Conservation (phyloP, 2,329 filamentous ascomycete species). For the Ophiostoma fasciatum region DNA sequence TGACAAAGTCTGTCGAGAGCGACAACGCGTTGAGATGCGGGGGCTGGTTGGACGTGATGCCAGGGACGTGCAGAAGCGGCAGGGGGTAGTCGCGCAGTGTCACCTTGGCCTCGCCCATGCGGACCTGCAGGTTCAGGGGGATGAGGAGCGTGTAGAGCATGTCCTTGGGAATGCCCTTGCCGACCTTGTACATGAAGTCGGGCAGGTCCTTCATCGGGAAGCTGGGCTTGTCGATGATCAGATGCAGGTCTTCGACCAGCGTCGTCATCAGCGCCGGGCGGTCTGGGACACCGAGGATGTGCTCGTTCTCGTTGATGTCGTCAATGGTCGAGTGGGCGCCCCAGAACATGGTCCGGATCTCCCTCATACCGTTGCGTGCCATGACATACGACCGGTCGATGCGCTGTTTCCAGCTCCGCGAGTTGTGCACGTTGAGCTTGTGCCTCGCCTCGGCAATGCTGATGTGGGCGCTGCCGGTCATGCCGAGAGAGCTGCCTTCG, state of each 20-base stretch:
- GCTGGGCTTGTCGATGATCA: constrained; percentile 81
- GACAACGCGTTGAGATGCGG: constrained; percentile 67
- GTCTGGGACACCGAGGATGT: constrained; percentile 70
- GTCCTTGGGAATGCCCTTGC: constrained; percentile 90
- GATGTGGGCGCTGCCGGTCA: constrained; percentile 59
- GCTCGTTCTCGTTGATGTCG: constrained; percentile 69
- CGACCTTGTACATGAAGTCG: constrained; percentile 71
- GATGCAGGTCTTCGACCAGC: constrained; percentile 68
- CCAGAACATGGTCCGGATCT: constrained; percentile 67
- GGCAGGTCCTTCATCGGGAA: constrained; percentile 74
- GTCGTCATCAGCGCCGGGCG: constrained; percentile 72
- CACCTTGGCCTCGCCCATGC: constrained; percentile 81
- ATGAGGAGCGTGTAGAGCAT: constrained; percentile 84
- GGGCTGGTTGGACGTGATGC: constrained; percentile 65
- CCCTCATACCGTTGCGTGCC: constrained; percentile 60
- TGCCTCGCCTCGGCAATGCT: constrained; percentile 62
- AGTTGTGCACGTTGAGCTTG: constrained; percentile 64
- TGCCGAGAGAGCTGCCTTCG: constrained; percentile 50
- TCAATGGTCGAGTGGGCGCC: constrained; percentile 68
- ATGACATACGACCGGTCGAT: constrained; percentile 63
- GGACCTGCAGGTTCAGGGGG: constrained; percentile 77
- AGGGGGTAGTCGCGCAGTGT: constrained; percentile 85
- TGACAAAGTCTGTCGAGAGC: constrained; percentile 79
- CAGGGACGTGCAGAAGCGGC: constrained; percentile 78
- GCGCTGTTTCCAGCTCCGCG: constrained; percentile 80